phyloP scores from a whole-genome alignment of 768 basidiomycete genomes.

The Dictyophora rubrovolvata region DNA sequence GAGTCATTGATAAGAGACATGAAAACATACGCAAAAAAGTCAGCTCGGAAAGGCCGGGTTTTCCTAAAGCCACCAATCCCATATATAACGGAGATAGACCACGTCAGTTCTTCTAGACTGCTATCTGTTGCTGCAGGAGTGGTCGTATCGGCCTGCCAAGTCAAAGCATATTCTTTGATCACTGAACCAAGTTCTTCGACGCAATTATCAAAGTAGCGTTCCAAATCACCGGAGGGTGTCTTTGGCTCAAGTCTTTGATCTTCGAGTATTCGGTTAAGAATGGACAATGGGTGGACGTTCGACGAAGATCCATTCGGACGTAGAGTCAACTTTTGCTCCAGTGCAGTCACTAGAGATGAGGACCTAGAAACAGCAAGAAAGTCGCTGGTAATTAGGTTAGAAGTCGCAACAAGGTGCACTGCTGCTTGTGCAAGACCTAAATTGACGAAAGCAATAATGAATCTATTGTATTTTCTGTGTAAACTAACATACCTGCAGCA shows the following conservation, averaged over 20 bases:
- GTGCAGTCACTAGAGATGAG: constrained; percentile 7
- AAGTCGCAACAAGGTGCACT: constrained; percentile 31
- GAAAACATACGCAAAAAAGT: constrained; percentile 49
- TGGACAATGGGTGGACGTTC: constrained; percentile 36
- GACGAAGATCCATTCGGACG: constrained; percentile 3
- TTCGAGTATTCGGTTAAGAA: constrained; percentile 44
- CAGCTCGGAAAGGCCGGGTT: constrained; percentile 34
- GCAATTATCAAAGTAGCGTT: constrained; percentile 4
- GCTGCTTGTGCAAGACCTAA: constrained; percentile 49
- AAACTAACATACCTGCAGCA: constrained; percentile 42
- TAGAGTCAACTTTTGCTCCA: background rate
- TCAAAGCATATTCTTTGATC: constrained; percentile 10
- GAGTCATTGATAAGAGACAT: background rate
- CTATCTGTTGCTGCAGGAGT: constrained; percentile 26
- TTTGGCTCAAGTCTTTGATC: constrained; percentile 25
- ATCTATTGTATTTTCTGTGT: background rate
- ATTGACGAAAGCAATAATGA: background rate
- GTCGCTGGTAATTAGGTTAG: constrained; percentile 22
- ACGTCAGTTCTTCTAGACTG: constrained; percentile 56
- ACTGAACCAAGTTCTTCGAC: constrained; percentile 16
- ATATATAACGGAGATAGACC: constrained; percentile 46
- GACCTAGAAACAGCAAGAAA: constrained; percentile 20
- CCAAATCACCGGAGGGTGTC: background rate
- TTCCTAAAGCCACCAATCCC: constrained; percentile 42
- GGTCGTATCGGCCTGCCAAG: constrained; percentile 10